Percentiles rank a stretch among this genome's conserved stretches.
phyloP scores from a whole-genome alignment of 73 alveolate species.

The Breviolum minutum region DNA sequence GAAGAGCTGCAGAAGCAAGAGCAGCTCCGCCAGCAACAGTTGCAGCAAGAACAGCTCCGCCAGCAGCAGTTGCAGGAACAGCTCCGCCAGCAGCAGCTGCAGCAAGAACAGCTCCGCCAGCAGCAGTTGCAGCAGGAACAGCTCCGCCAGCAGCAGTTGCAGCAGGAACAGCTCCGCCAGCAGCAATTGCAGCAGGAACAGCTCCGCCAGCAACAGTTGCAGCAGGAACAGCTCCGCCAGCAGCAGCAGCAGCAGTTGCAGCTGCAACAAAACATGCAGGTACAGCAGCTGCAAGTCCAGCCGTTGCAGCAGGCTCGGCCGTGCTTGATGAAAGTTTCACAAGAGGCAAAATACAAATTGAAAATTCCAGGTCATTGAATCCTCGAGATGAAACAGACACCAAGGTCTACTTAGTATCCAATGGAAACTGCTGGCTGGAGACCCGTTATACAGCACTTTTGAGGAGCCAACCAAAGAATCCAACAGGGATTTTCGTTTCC shows the following conservation, averaged over 20 bases:
- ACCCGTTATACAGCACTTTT: too few relatives aligned
- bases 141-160: conserved; percentile 27
- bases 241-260: conserved; percentile 44
- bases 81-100: conserved; percentile 2
- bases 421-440: too few relatives aligned
- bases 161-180: conserved; percentile 46
- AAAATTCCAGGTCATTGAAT: too few relatives aligned
- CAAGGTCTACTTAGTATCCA: too few relatives aligned
- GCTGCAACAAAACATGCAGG: conserved; percentile 5
- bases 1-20: neutral
- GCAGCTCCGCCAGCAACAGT: neutral
- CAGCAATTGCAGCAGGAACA: neutral
- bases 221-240: conserved; percentile 55
- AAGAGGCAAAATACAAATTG: neutral
- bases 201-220: conserved; percentile 39
- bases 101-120: conserved; percentile 25
- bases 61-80: conserved; percentile 24
- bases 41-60: conserved; percentile 35
- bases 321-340: neutral
- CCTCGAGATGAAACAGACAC: too few relatives aligned
- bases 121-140: conserved; percentile 23
- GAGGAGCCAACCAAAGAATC: too few relatives aligned
- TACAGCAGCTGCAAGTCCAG: conserved; percentile 13
- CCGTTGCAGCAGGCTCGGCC: conserved; percentile 26
- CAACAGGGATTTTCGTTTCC: too few relatives aligned